Base-by-base conservation (phyloP, 306 rosid genomes). In the Mucuna pruriens region DNA sequence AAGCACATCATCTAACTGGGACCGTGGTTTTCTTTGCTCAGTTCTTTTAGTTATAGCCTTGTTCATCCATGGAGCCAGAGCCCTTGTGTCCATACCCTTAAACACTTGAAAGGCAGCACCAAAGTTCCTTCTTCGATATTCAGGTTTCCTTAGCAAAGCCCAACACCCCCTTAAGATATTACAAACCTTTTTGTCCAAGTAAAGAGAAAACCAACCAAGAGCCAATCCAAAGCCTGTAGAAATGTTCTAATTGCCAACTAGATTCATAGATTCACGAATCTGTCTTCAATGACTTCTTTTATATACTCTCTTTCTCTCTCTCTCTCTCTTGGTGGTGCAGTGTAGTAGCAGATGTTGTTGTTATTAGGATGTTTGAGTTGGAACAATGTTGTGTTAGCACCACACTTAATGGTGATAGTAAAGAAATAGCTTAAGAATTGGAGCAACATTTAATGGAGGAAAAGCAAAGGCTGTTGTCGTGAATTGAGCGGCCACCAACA, bases 121-220 rank as follows among this genome's bases (percentile, higher is more conserved):
- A 58, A 70, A 90, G 83, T 92, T 94, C 83, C 97, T 94, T 83
- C 94, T 92, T 54, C 91, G 98, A 86, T 82, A 94, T 74, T 94
- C 97, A 67, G 92, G 97, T 86, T 94, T 92, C 86, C 98, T 97
- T 89, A 94, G 57, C 88, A 94, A 80, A 45, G 98, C 98, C 75
- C 98, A 74, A 29, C 46, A 39, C 33, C 52, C 46, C 9, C 46
- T 61, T 26, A 75, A 38, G 38, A 75, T 20, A 58, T 4, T 61
- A 4, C 15, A 9, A 71, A 62, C 33, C 22, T 23, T 66, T 39
- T 36, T 17, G 16, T 52, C 61, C 66, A 15, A 75, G 10, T 16
- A 15, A 10, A 17, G 31, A 55, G 40, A 12, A 20, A 22, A 48
- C 34, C 5, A 34, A 34, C 5, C n/a, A 45, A 17, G 42, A 49